Conservation (phyloP, 768 basidiomycete species). For the Tephrocybe rancida region DNA sequence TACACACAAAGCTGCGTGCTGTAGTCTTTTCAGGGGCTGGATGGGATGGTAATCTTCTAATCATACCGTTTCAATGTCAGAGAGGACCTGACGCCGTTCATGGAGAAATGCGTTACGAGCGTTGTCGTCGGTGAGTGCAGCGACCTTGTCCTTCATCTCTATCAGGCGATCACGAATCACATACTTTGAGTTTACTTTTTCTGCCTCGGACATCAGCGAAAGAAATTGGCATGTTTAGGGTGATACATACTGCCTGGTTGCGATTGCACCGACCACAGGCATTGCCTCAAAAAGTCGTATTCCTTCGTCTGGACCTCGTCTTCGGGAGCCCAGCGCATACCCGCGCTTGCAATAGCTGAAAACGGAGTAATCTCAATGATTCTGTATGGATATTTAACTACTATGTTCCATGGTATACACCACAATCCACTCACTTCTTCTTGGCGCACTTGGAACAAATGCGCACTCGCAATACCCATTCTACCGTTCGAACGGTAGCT, state of each 20-base stretch:
- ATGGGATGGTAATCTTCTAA: not conserved
- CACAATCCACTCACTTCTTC: constrained; percentile 26
- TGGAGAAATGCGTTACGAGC: constrained; percentile 32
- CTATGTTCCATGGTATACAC: not conserved
- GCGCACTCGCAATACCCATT: constrained; percentile 38
- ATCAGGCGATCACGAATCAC: constrained; percentile 19
- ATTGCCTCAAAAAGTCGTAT: no score
- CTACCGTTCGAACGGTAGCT: constrained; percentile 30
- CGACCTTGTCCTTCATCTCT: constrained; percentile 28
- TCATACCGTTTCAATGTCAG: constrained; percentile 33
- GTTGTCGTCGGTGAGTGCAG: constrained; percentile 28
- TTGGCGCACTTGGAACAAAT: constrained; percentile 36
- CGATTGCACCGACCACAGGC: constrained; percentile 2
- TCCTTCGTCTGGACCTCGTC: no score
- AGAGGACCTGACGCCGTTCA: constrained; percentile 32
- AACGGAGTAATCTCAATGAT: not conserved
- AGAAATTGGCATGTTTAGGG: no score
- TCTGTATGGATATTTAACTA: not conserved
- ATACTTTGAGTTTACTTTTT: no score
- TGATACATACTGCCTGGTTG: constrained; percentile 23
- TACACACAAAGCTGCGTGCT: constrained; percentile 45
- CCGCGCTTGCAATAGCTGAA: not conserved
- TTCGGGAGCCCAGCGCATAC: no score
- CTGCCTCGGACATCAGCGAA: no score
- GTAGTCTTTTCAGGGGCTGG: not conserved